Evolutionary conservation across 75 land plant genomes (phyloP), one percentile per base, ranked within the genome.

Genomic region (Selaginella moellendorffii): DNA sequence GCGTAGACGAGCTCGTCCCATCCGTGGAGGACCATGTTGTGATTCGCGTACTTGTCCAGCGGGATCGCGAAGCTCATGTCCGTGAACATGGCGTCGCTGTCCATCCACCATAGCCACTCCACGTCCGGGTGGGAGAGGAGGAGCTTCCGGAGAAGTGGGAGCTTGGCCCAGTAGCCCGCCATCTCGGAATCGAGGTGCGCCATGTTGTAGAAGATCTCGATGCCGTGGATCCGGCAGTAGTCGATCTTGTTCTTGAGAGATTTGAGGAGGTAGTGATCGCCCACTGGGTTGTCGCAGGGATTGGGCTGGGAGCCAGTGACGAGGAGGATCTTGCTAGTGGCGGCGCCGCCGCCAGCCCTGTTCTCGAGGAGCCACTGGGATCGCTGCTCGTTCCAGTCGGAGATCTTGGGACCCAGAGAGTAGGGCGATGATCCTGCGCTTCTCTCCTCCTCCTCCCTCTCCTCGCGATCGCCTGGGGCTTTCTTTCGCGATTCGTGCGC

Each of bases 91-190:
- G 71, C 71, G 54, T 69, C 71, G n/a, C 69, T 65, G 68, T 69
- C 71, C 71, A 69, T 69, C 71, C 71, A 69, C 71, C 71, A 69
- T 51, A 69, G 29, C 70, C 70, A 72, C 63, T 72, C 74, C 14
- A 56, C 62, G 8, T 72, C 71, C 18, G 74, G 74, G 26, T 72
- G 70, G 25, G 63, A 53, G 22, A 69, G 1, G 70, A 72, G 67
- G 24, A 68, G n/a, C 73, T 56, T 68, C 27, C 74, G 10, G 31
- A 72, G 51, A n/a, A 68, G 65, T 21, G 62, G 62, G 25, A 62
- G 23, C 67, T 68, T 68, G 24, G 62, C 64, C 70, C 70, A 68
- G 46, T 36, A 68, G 26, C 68, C 67, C 23, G 26, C 9, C 70
- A 68, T 68, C 54, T 69, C 68, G 12, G 21, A 24, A 29, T 64